Evolutionary conservation across 179 eudicot species (phyloP), one percentile per base, ranked within the genome.

Genomic region (Corrigiola litoralis): DNA sequence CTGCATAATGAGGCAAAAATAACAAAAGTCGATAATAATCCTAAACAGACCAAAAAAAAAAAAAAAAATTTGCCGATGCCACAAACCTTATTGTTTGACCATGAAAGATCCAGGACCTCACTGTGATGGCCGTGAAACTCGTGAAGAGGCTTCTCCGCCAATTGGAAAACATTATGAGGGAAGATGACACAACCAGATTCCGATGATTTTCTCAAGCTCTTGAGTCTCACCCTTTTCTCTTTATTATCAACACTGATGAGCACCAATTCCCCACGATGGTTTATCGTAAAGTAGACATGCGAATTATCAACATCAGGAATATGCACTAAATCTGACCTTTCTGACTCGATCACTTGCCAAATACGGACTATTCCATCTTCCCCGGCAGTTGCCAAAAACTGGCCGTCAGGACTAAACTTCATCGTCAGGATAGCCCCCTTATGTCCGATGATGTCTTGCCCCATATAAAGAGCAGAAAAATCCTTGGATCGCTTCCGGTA

Each of bases 401-500:
- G 77, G 2, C 96, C 96, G 68, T 90, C 96, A 20, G 76, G 92
- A 76, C 99, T 94, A 66, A 94, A 94, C 71, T 87, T 90, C 88
- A 94, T 84, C 1, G 89, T 76, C 66, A 78, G 77, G 60, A 94
- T 85, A 18, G 95, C 84, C 37, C 97, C 97, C 36, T 84, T 71
- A 53, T 94, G 97, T 5, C 91, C 97, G 23, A 36, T 34, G 27
- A 90, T 71, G 51, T 90, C 96, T 72, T 94, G 99, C 49, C 80
- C 86, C 53, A 70, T 59, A 55, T 72, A 83, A 6, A 94, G 81
- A 34, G 85, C 80, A 0, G 99, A 90, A 25, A 94, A 64, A 48
- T 88, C 97, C 83, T 87, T 88, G 5, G 71, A 47, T 9, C 66
- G 73, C 73, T 88, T 94, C 68, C 58, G 71, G 59, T 68, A 53